Percentiles rank a stretch among this genome's conserved stretches.
Conservation (phyloP, 1,284 basidiomycete species). For the Cutaneotrichosporon cyanovorans region DNA sequence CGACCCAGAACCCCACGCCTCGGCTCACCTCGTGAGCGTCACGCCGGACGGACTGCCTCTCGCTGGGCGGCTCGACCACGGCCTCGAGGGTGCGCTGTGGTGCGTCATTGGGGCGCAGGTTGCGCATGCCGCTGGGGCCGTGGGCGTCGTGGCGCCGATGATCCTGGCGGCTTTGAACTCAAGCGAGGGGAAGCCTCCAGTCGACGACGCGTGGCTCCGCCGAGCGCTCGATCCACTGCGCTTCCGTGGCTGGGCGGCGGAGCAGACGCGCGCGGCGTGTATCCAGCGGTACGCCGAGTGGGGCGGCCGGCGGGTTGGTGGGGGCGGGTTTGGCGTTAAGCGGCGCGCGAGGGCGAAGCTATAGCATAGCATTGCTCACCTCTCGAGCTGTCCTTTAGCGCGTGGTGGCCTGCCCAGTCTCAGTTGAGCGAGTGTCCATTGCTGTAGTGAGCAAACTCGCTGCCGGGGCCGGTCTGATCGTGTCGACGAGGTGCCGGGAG, state of each 20-base stretch:
- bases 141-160: slow-evolving; percentile 19
- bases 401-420: too few species aligned
- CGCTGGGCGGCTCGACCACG: slow-evolving; percentile 15
- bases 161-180: slow-evolving; percentile 9
- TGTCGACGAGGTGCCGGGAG: too few species aligned
- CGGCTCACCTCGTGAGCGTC: slow-evolving; percentile 26
- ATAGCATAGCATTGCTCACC: too few species aligned
- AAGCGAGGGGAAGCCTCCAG: background rate
- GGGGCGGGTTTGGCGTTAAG: too few species aligned
- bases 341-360: too few species aligned
- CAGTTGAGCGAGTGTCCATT: too few species aligned
- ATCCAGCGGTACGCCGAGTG: slow-evolving; percentile 27
- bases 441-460: too few species aligned
- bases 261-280: slow-evolving; percentile 7
- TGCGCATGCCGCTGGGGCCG: slow-evolving; percentile 23
- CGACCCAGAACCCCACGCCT: slow-evolving; percentile 6
- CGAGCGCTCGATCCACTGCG: slow-evolving; percentile 19
- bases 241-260: slow-evolving; percentile 25
- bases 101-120: slow-evolving; percentile 25
- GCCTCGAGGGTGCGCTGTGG: slow-evolving; percentile 8
- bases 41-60: slow-evolving; percentile 28
- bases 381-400: too few species aligned
- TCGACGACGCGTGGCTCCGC: slow-evolving; percentile 9
- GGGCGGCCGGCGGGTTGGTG: background rate
- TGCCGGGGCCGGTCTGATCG: too few species aligned